Evolutionary conservation across 2,329 filamentous ascomycete species (phyloP).

Genomic region (Thermothelomyces thermophilus): DNA sequence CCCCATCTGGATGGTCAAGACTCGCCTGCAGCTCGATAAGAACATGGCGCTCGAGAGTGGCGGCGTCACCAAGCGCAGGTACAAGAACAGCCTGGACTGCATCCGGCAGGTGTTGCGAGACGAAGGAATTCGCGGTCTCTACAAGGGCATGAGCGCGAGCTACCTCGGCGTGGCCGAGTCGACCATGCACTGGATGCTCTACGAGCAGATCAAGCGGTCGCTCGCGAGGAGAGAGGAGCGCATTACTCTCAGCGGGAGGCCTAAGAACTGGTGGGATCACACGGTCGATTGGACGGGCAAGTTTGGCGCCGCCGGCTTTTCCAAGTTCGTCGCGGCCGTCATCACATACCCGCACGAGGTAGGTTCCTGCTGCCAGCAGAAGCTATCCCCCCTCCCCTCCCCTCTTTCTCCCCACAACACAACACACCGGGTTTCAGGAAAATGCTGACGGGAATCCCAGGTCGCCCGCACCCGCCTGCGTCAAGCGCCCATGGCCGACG

Average conservation of each 20-base stretch:
- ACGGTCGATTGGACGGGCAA: constrained; percentile 74
- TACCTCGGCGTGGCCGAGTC: constrained; percentile 88
- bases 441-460: constrained; percentile 32
- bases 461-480: constrained; percentile 78
- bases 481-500: constrained; percentile 69
- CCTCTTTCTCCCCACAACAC: too few relatives aligned
- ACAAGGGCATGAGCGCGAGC: constrained; percentile 84
- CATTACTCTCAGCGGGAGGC: constrained; percentile 51
- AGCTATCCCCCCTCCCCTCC: too few relatives aligned
- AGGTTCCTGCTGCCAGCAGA: too few relatives aligned
- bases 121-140: constrained; percentile 76
- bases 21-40: constrained; percentile 84
- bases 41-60: constrained; percentile 60
- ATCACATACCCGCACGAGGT: constrained; percentile 92
- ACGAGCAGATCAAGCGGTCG: constrained; percentile 83
- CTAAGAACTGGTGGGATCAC: constrained; percentile 64
- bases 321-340: constrained; percentile 79
- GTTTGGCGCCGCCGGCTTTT: constrained; percentile 68
- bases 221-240: constrained; percentile 58
- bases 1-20: constrained; percentile 96
- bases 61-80: constrained; percentile 54
- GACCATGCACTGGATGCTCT: constrained; percentile 88
- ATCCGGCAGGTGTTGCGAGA: constrained; percentile 71
- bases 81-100: constrained; percentile 85
- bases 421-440: too few relatives aligned